A percentile compares a stretch with the other conserved stretches of the same genome.
Evolutionary conservation across 2,329 filamentous ascomycete genomes (phyloP).

Genomic region (Elsinoe australis): DNA sequence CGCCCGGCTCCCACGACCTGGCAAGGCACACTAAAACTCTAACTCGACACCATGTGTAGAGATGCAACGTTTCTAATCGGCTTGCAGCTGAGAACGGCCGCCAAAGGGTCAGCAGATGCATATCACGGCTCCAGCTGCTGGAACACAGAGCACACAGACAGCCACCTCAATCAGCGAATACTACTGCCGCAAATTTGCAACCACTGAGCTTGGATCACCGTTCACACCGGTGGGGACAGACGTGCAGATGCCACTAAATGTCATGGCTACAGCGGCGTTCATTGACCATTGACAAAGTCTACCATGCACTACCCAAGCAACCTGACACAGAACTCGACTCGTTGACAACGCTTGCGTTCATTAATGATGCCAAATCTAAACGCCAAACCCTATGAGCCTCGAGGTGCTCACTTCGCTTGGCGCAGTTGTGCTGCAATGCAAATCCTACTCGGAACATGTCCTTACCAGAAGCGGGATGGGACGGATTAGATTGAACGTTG

Average conservation of each 20-base stretch:
- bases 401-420: no score
- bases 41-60: not conserved
- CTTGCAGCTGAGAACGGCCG: not conserved
- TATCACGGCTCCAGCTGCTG: no score
- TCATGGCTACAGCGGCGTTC: not conserved
- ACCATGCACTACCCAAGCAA: not conserved
- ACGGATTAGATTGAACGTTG: conserved; percentile 9
- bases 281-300: not conserved
- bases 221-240: conserved; percentile 8
- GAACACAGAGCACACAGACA: not conserved
- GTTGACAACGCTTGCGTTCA: not conserved
- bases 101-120: no score
- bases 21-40: not conserved
- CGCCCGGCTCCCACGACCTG: no score
- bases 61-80: not conserved
- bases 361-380: no score
- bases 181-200: not conserved
- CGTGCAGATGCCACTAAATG: not conserved
- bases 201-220: conserved; percentile 3
- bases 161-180: not conserved
- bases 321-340: not conserved
- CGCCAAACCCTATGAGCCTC: no score
- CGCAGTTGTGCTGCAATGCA: no score
- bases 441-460: not conserved
- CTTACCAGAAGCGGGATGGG: not conserved